Base-by-base conservation (phyloP, 805 yeast species). In the Zygoascus bituminiphila region DNA sequence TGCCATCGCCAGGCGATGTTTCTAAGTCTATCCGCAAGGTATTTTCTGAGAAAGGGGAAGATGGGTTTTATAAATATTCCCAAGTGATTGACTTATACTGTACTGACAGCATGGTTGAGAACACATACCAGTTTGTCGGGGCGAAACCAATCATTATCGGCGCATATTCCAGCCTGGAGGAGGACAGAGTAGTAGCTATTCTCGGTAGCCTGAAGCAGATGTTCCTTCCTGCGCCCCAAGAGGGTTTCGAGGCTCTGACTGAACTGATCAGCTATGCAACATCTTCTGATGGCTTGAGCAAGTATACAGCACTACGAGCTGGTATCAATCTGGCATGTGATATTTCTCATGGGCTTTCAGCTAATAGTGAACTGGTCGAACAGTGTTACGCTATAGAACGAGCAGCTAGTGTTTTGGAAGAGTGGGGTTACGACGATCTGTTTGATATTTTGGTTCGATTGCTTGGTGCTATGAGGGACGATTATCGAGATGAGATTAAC, bases 1-100 rank as follows among this genome's bases (percentile, higher is more conserved):
- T 58, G 19, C 62, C 62, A 5, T 47, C 54, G 1, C 54, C 57
- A 7, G 56, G 47, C 21, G 35, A 53, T 15, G 44, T 58, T 19
- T 52, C 53, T 33, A 41, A 44, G 23, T 52, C 53, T 6, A 36
- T 58, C 19, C 38, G 44, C 8, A 49, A 48, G 33, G 47, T 56
- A 5, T 57, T 58, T 35, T 17, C 9, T 8, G 45, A 5, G 2
- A 23, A 33, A 21, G 43, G 29, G 22, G 29, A 22, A 24, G 47
- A 39, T 2, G 39, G 47, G 4, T 25, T 40, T 15, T 50, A 46
- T 25, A 29, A n/a, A 35, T 44, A 33, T 37, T 9, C n/a, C 20
- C 53, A 53, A 4, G 26, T 47, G 20, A 43, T 53, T 5, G 41
- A 33, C 22, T 19, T 38, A 24, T 52, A 46, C 29, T 51, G 49